These are phyloP conservation scores for Mortierella sp. DNA, from an alignment of 371 early-diverging fungal genomes.

Conservation along the genomic window DNA sequence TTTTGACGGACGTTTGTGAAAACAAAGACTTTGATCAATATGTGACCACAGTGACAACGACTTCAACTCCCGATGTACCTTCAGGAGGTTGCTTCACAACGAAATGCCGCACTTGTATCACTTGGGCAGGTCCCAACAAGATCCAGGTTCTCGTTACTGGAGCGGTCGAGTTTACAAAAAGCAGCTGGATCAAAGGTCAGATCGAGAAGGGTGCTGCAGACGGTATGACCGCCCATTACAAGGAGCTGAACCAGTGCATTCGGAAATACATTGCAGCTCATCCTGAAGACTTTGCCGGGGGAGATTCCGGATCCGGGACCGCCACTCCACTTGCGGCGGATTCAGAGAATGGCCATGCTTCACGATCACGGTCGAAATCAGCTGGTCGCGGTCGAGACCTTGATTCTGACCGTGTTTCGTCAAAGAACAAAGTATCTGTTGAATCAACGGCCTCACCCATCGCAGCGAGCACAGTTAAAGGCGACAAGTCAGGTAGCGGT, in stretches of 20 bases:
- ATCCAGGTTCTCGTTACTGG: conserved; percentile 76
- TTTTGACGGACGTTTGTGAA: conserved; percentile 68
- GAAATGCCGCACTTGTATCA: conserved; percentile 82
- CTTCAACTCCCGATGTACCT: conserved; percentile 87
- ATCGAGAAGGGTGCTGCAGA: conserved; percentile 79
- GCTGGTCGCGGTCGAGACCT: no score
- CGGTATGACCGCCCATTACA: conserved; percentile 70
- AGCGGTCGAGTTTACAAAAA: conserved; percentile 76
- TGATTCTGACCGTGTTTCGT: no score
- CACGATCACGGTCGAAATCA: no score
- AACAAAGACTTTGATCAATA: conserved; percentile 67
- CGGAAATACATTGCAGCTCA: conserved; percentile 62
- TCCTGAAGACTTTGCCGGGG: conserved; percentile 25
- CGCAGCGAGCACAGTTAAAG: no score
- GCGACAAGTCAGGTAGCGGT: neutral
- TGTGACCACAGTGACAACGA: conserved; percentile 70
- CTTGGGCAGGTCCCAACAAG: conserved; percentile 76
- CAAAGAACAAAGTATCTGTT: no score
- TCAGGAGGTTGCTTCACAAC: conserved; percentile 82
- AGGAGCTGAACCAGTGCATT: conserved; percentile 64
- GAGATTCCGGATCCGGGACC: neutral
- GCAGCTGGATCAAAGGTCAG: conserved; percentile 79
- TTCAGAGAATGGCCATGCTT: neutral
- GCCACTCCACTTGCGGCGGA: neutral
- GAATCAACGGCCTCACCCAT: no score